Conservation (phyloP, 139 green algal genomes). For the Pycnococcus provasolii region DNA sequence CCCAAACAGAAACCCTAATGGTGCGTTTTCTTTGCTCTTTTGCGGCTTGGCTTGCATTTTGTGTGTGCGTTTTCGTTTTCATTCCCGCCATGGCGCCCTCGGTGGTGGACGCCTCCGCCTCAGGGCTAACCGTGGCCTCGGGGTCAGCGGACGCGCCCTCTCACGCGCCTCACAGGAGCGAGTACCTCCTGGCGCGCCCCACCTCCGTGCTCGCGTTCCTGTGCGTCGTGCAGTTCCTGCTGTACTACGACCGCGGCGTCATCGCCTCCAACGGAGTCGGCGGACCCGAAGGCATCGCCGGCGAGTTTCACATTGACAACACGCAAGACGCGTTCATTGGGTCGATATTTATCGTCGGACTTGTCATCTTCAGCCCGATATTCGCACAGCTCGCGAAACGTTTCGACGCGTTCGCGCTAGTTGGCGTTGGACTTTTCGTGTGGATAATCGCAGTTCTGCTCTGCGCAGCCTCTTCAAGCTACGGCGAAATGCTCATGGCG, state of each 20-base stretch:
- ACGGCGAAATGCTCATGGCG: slow-evolving; percentile 48
- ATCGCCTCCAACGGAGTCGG: slow-evolving; percentile 86
- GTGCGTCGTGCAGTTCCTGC: slow-evolving; percentile 46
- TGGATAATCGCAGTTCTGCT: slow-evolving; percentile 53
- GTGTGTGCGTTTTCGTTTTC: too few relatives aligned
- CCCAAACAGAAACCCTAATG: too few relatives aligned
- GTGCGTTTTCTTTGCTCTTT: too few relatives aligned
- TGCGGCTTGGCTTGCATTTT: too few relatives aligned
- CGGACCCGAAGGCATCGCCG: slow-evolving; percentile 28
- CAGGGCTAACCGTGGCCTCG: too few relatives aligned
- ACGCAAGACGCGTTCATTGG: slow-evolving; percentile 82
- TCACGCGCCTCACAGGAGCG: too few relatives aligned
- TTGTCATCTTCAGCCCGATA: slow-evolving; percentile 75
- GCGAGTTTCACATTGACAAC: slow-evolving; percentile 58
- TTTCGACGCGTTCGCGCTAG: slow-evolving; percentile 52
- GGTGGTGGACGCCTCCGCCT: too few relatives aligned
- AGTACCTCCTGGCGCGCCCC: too few relatives aligned
- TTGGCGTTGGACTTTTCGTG: slow-evolving; percentile 71
- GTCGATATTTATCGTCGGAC: slow-evolving; percentile 83
- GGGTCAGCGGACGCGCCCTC: too few relatives aligned
- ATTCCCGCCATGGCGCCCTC: too few relatives aligned
- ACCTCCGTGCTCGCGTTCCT: slow-evolving; percentile 24
- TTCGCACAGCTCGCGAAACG: slow-evolving; percentile 73
- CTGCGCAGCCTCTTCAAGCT: slow-evolving; percentile 29
- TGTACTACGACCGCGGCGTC: slow-evolving; percentile 80